A percentile compares a stretch with the other conserved stretches of the same genome.
Conservation (phyloP, 768 basidiomycete genomes). For the Kwoniella mangroviensis region DNA sequence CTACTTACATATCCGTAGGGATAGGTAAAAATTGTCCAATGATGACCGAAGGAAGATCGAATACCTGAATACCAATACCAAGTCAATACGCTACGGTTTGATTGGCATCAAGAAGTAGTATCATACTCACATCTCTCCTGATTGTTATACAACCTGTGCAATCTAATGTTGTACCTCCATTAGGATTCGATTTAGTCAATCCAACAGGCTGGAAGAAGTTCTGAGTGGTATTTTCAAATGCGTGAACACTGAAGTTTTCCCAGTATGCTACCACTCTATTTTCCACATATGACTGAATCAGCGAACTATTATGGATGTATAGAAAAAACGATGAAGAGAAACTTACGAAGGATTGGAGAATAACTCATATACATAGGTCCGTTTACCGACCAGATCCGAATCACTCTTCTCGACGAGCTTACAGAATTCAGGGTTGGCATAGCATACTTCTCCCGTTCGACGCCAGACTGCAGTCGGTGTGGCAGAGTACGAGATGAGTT, state of each 20-base stretch:
- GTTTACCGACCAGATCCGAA: slow-evolving; percentile 74
- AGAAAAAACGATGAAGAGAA: slow-evolving; percentile 49
- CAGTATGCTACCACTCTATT: slow-evolving; percentile 59
- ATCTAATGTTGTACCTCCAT: slow-evolving; percentile 67
- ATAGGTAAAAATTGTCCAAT: slow-evolving; percentile 48
- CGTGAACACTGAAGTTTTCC: slow-evolving; percentile 95
- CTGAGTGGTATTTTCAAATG: slow-evolving; percentile 96
- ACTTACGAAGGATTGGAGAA: slow-evolving; percentile 95
- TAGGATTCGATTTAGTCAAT: slow-evolving; percentile 67
- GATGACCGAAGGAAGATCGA: slow-evolving; percentile 44
- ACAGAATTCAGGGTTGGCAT: slow-evolving; percentile 94
- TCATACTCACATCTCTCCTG: slow-evolving; percentile 67
- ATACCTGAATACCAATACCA: slow-evolving; percentile 7
- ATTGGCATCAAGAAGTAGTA: background rate
- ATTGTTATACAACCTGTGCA: slow-evolving; percentile 97
- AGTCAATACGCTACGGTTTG: background rate
- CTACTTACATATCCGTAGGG: slow-evolving; percentile 17
- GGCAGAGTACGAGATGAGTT: slow-evolving; percentile 93
- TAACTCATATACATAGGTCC: slow-evolving; percentile 69
- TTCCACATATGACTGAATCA: background rate
- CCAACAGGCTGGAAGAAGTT: slow-evolving; percentile 93
- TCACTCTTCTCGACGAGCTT: slow-evolving; percentile 89
- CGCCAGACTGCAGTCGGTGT: slow-evolving; percentile 98
- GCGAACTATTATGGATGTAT: background rate
- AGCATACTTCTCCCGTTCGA: slow-evolving; percentile 94